Percentiles rank a stretch among this genome's conserved stretches.
Conservation (phyloP, 371 early-diverging fungal species). For the Mucor mucedo region DNA sequence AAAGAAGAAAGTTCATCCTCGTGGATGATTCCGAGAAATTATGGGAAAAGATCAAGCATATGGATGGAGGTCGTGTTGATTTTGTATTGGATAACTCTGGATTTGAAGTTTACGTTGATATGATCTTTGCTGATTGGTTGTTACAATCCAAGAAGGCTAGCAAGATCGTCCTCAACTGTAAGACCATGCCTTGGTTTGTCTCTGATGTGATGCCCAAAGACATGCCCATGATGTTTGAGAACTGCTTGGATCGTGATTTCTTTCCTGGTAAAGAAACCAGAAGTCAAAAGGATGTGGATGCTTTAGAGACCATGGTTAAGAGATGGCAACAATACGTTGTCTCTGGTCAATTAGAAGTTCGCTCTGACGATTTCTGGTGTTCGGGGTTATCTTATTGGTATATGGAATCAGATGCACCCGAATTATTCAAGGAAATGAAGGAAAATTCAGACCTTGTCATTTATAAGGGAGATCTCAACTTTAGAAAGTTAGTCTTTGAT, state of each 20-base stretch:
- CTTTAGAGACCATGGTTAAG: slow-evolving; percentile 60
- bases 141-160: slow-evolving; percentile 70
- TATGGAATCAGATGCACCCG: slow-evolving; percentile 65
- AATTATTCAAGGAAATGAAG: slow-evolving; percentile 61
- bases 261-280: slow-evolving; percentile 38
- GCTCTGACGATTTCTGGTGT: slow-evolving; percentile 85
- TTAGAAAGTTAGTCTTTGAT: slow-evolving; percentile 91
- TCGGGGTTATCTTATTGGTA: slow-evolving; percentile 80
- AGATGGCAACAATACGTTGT: slow-evolving; percentile 73
- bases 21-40: slow-evolving; percentile 68
- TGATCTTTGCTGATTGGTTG: slow-evolving; percentile 88
- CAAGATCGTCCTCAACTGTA: slow-evolving; percentile 82
- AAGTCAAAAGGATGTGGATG: slow-evolving; percentile 43
- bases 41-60: slow-evolving; percentile 57
- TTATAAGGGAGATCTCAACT: slow-evolving; percentile 97
- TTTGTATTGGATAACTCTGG: slow-evolving; percentile 90
- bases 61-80: slow-evolving; percentile 67
- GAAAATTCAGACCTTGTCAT: slow-evolving; percentile 70
- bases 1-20: slow-evolving; percentile 52
- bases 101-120: slow-evolving; percentile 90
- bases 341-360: slow-evolving; percentile 65
- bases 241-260: slow-evolving; percentile 48
- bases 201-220: slow-evolving; percentile 84
- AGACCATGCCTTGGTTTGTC: slow-evolving; percentile 94
- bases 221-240: slow-evolving; percentile 70